Conservation (phyloP, 176 grass and related monocot species). For the Sorghum bicolor region Sorghum_bicolor_NCBIv3 NC_012872.2:14759501-14760000, state of each 20-base stretch:
- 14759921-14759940: not conserved
- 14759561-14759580: not conserved
- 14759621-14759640: not conserved
- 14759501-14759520: not conserved
- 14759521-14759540: conserved; percentile 2
- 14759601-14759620: not conserved
- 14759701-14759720: conserved; percentile 32
- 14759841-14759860: not conserved
- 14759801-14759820: too few species aligned
- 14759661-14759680: not conserved
- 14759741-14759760: not conserved
- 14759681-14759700: conserved; percentile 3
- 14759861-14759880: not conserved
- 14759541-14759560: not conserved
- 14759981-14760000: too few species aligned
- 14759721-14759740: not conserved
- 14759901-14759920: not conserved
- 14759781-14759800: not conserved
- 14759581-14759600: not conserved
- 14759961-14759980: not conserved
- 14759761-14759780: conserved; percentile 13
- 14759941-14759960: not conserved
- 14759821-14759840: not conserved
- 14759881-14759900: conserved; percentile 32
- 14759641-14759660: not conserved